Evolutionary conservation across 352 stramenopile species (phyloP).

Genomic region (Globisporangium perplexum): DNA sequence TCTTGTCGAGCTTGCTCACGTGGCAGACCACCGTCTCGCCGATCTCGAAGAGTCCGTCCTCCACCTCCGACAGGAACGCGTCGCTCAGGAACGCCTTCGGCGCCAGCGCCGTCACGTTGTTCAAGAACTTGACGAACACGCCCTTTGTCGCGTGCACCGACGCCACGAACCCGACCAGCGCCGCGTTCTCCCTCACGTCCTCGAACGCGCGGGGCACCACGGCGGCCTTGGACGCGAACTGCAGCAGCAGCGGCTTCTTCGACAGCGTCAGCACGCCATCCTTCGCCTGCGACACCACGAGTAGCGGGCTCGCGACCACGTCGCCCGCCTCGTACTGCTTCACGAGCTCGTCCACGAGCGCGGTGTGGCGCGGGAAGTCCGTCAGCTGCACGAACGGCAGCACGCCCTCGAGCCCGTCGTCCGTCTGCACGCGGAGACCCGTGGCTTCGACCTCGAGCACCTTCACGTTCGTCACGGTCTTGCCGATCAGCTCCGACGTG

Average conservation of each 20-base stretch:
- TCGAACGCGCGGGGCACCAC: slow-evolving; percentile 55
- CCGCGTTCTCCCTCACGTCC: slow-evolving; percentile 49
- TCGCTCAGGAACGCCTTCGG: slow-evolving; percentile 76
- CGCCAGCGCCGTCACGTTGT: slow-evolving; percentile 77
- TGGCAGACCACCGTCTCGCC: slow-evolving; percentile 81
- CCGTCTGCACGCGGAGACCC: slow-evolving; percentile 71
- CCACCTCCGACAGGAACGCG: slow-evolving; percentile 63
- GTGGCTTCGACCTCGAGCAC: slow-evolving; percentile 60
- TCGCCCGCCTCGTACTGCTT: slow-evolving; percentile 44
- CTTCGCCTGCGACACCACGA: slow-evolving; percentile 66
- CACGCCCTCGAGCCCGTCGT: slow-evolving; percentile 63
- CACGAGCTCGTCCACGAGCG: slow-evolving; percentile 68
- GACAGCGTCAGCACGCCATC: slow-evolving; percentile 73
- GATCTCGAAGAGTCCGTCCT: slow-evolving; percentile 78
- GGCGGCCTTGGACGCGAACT: slow-evolving; percentile 24
- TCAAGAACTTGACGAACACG: slow-evolving; percentile 87
- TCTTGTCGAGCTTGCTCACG: slow-evolving; percentile 68
- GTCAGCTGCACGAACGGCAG: slow-evolving; percentile 82
- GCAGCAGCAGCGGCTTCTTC: slow-evolving; percentile 75
- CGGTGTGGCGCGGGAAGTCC: slow-evolving; percentile 75
- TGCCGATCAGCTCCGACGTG: slow-evolving; percentile 40
- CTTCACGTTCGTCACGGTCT: slow-evolving; percentile 52
- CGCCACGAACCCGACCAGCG: slow-evolving; percentile 75
- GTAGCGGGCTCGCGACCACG: slow-evolving; percentile 42
- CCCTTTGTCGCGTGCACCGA: slow-evolving; percentile 70